Evolutionary conservation across 2,329 filamentous ascomycete genomes (phyloP), one percentile per base, ranked within the genome.

Genomic region (Ophiostoma quercus): DNA sequence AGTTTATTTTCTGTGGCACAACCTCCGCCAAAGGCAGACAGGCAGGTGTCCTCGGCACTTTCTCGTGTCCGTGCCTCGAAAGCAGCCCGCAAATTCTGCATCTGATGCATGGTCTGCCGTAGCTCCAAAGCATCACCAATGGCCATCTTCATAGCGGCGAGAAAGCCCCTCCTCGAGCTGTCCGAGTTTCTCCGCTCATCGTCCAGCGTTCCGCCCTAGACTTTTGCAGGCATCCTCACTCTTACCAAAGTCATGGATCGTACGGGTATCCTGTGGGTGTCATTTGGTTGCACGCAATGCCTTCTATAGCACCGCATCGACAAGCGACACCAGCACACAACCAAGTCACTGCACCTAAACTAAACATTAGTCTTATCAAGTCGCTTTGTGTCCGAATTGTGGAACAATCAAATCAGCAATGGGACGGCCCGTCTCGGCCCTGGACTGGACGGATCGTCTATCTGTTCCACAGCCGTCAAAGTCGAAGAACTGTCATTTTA

Each of bases 381-480:
- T 19, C 34, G 57, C 43, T 66, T 57, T 54, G 19, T 39, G n/a
- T 29, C 43, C 29, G 22, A 69, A 37, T 69, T 43, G 34, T 41
- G 62, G 62, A 34, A 65, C 65, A 47, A 39, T 41, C 11, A 51
- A n/a, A 34, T 67, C 5, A 25, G 3, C 16, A 11, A 39, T 67
- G 66, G 66, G 41, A 67, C 66, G 66, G 66, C 66, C 66, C 66
- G 66, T 47, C 66, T 51, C 66, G 41, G 41, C 32, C 22, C 41
- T 51, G 62, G 34, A 41, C 34, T 34, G 34, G 8, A 34, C 34
- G 34, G 51, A 54, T 63, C 51, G 37, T 37, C 32, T 60, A 29
- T 19, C 14, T 65, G 39, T n/a, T 39, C 60, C 62, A 37, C 68
- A 69, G 60, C 62, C 19, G 43, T 22, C 34, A 32, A 57, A 51